A percentile compares a stretch with the other conserved stretches of the same genome.
Conservation (phyloP, 2,329 filamentous ascomycete genomes). For the Hypomyces rosellus region DNA sequence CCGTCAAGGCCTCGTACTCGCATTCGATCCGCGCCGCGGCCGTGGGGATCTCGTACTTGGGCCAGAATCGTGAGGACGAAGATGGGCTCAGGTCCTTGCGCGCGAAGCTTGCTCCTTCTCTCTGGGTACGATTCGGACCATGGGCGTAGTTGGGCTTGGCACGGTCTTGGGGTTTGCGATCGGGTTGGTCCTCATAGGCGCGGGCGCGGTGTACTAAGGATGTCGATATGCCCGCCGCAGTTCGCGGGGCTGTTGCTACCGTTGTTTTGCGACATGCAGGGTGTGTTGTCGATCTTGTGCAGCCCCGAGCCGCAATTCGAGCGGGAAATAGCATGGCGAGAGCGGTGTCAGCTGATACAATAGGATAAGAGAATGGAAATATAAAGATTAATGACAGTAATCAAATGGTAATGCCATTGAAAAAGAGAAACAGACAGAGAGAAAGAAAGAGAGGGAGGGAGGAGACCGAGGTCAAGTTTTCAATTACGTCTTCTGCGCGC, state of each 20-base stretch:
- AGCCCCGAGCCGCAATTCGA: background rate
- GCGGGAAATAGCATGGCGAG: conserved; percentile 4
- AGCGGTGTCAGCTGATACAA: too few species aligned
- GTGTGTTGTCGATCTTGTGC: background rate
- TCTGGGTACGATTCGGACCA: background rate
- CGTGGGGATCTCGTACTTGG: conserved; percentile 12
- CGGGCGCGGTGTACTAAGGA: background rate
- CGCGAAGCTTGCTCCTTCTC: background rate
- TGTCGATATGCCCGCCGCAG: background rate
- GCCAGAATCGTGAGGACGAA: conserved; percentile 9
- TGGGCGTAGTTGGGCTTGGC: background rate
- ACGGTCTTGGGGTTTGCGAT: background rate
- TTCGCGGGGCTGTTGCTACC: background rate
- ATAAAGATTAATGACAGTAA: background rate
- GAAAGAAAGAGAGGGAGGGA: background rate
- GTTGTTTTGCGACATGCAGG: too few species aligned
- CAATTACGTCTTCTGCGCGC: too few species aligned
- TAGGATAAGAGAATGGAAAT: too few species aligned
- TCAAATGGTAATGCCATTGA: background rate
- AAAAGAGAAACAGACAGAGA: background rate
- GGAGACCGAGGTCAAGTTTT: background rate
- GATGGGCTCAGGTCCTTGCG: background rate
- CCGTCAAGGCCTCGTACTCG: background rate
- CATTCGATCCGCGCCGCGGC: conserved; percentile 12
- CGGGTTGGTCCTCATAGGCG: background rate